Conservation (phyloP, 345 rosid species). For the Lepidium sativum region DNA sequence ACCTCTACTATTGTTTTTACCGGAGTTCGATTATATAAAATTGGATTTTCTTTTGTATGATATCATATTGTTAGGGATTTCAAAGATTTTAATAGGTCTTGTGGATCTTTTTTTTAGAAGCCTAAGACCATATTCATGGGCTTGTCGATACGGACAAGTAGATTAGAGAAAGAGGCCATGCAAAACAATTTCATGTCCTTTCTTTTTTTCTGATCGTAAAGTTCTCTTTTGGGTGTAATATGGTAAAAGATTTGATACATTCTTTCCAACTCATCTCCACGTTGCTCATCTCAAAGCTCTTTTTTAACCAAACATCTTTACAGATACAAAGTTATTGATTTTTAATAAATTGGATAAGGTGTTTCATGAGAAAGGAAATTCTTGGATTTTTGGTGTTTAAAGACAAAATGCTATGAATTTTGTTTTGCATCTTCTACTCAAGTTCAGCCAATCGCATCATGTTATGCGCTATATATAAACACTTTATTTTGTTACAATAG, state of each 20-base stretch:
- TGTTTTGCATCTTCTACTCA: background rate
- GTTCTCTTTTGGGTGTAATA: background rate
- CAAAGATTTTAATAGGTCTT: too few relatives aligned
- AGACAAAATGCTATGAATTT: background rate
- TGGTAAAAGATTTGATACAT: background rate
- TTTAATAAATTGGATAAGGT: constrained; percentile 11
- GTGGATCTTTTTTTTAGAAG: too few relatives aligned
- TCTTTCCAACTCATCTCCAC: constrained; percentile 24
- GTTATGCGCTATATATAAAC: too few relatives aligned
- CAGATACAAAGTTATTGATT: constrained; percentile 11
- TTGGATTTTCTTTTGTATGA: too few relatives aligned
- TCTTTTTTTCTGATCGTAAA: background rate
- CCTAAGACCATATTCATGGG: too few relatives aligned
- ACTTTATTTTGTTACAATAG: background rate
- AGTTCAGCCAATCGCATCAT: constrained; percentile 1
- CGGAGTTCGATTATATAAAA: too few relatives aligned
- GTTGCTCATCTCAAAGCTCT: constrained; percentile 7
- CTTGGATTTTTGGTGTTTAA: background rate
- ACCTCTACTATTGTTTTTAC: too few relatives aligned
- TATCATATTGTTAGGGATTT: too few relatives aligned
- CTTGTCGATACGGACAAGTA: background rate
- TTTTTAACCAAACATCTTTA: constrained; percentile 12
- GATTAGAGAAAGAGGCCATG: background rate
- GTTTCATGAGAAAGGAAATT: constrained; percentile 8
- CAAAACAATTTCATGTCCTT: background rate